Evolutionary conservation across 805 yeast species (phyloP).

Genomic region (Metschnikowia santaceciliae): DNA sequence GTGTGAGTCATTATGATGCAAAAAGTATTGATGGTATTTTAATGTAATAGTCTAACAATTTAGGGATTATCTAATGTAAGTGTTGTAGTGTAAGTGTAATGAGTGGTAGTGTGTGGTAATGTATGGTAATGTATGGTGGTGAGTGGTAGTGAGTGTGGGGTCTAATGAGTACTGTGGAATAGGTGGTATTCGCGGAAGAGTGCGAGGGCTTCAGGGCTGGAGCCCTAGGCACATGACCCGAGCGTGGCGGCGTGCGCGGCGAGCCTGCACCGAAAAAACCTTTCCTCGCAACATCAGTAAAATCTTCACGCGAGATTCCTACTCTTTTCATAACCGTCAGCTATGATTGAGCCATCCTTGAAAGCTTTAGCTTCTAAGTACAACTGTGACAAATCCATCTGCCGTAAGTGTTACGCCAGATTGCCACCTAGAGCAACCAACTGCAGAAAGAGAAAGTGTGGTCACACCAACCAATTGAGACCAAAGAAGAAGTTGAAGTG

Average conservation of each 20-base stretch:
- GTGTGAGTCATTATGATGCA: too few species aligned
- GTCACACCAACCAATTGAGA: constrained; percentile 99
- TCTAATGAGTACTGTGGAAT: too few species aligned
- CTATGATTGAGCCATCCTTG: constrained; percentile 97
- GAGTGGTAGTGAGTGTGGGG: too few species aligned
- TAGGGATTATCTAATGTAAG: too few species aligned
- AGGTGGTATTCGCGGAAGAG: too few species aligned
- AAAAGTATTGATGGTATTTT: too few species aligned
- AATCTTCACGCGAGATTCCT: constrained; percentile 6
- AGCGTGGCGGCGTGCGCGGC: constrained; percentile 4
- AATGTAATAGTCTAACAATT: too few species aligned
- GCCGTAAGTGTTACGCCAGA: constrained; percentile 99
- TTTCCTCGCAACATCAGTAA: constrained; percentile 11
- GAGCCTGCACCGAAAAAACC: constrained; percentile 16
- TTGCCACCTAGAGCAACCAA: constrained; percentile 99
- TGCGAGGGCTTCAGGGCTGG: constrained; percentile 5
- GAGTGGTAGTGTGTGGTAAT: too few species aligned
- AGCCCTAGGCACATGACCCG: constrained; percentile 8
- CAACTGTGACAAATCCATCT: constrained; percentile 99
- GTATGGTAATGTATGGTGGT: background rate
- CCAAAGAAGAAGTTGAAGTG: constrained; percentile 99
- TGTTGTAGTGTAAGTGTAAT: too few species aligned
- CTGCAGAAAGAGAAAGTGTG: constrained; percentile 99
- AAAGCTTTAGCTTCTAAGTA: constrained; percentile 98
- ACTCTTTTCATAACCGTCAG: constrained; percentile 16